These are phyloP conservation scores for Hanseniaspora singularis DNA, from an alignment of 805 yeast genomes.

Conservation along the genomic window DNA sequence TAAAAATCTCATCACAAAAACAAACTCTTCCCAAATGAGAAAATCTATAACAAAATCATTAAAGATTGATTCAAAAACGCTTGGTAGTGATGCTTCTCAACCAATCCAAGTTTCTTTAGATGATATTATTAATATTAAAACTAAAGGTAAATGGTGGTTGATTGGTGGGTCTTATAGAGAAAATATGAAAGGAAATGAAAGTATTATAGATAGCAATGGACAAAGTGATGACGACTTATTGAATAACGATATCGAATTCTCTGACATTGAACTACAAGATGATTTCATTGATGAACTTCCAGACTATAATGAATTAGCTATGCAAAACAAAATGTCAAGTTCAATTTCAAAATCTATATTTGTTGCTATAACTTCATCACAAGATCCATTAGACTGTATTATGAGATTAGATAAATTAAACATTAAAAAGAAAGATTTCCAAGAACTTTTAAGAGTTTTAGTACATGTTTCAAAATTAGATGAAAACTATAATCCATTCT, in stretches of 20 bases:
- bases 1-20: constrained; percentile 32
- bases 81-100: constrained; percentile 32
- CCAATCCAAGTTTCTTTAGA: constrained; percentile 73
- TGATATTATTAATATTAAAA: constrained; percentile 66
- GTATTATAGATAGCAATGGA: constrained; percentile 12
- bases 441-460: constrained; percentile 76
- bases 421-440: constrained; percentile 64
- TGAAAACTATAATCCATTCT: constrained; percentile 73
- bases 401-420: constrained; percentile 68
- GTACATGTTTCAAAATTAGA: constrained; percentile 81
- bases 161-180: constrained; percentile 98
- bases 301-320: constrained; percentile 81
- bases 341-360: constrained; percentile 90
- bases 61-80: constrained; percentile 27
- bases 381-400: constrained; percentile 79
- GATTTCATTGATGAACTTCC: constrained; percentile 60
- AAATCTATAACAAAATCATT: constrained; percentile 45
- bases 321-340: constrained; percentile 83
- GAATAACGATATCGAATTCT: constrained; percentile 21
- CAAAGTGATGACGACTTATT: constrained; percentile 19
- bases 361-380: constrained; percentile 88
- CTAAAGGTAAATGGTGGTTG: constrained; percentile 96
- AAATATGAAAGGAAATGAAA: constrained; percentile 22
- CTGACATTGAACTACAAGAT: constrained; percentile 36
- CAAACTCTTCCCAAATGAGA: constrained; percentile 28